Evolutionary conservation across 2,329 filamentous ascomycete genomes (phyloP).

Genomic region (Plenodomus biglobosus): DNA sequence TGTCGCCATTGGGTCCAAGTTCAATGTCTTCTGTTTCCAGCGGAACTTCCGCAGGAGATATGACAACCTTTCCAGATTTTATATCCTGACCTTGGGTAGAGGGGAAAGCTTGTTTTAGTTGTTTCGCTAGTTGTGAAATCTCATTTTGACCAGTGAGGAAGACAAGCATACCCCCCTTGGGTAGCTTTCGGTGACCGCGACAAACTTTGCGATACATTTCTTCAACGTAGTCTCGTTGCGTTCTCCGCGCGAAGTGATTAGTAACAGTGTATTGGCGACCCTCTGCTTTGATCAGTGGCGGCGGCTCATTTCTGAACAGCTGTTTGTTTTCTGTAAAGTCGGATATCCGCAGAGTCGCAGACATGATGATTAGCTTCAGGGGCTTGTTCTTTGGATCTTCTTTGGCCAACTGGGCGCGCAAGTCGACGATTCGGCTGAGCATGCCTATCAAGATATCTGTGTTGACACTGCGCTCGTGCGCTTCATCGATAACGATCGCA

Average conservation of each 20-base stretch:
- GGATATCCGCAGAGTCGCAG: conserved; percentile 85
- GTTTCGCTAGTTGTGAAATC: conserved; percentile 80
- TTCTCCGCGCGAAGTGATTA: conserved; percentile 81
- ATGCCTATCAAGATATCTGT: conserved; percentile 98
- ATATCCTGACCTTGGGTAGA: conserved; percentile 51
- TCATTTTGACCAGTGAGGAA: conserved; percentile 95
- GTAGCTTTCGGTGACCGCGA: conserved; percentile 84
- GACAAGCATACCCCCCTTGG: conserved; percentile 86
- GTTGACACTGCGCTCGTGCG: conserved; percentile 95
- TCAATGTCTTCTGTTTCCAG: conserved; percentile 87
- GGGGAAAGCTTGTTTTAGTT: conserved; percentile 68
- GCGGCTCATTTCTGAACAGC: conserved; percentile 71
- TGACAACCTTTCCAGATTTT: conserved; percentile 67
- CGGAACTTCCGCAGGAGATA: conserved; percentile 75
- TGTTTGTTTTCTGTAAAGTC: conserved; percentile 84
- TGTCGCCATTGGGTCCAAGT: conserved; percentile 58
- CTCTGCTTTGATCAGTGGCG: conserved; percentile 85
- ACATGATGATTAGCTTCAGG: conserved; percentile 96
- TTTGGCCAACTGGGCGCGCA: conserved; percentile 72
- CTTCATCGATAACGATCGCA: conserved; percentile 91
- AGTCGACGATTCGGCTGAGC: conserved; percentile 86
- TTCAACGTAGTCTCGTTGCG: conserved; percentile 83
- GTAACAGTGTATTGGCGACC: conserved; percentile 91
- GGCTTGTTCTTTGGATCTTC: conserved; percentile 71
- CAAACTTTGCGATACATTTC: conserved; percentile 87